These are phyloP conservation scores for Dactylellina leptospora DNA, from an alignment of 2,329 filamentous ascomycete genomes.

Conservation along the genomic window DNA sequence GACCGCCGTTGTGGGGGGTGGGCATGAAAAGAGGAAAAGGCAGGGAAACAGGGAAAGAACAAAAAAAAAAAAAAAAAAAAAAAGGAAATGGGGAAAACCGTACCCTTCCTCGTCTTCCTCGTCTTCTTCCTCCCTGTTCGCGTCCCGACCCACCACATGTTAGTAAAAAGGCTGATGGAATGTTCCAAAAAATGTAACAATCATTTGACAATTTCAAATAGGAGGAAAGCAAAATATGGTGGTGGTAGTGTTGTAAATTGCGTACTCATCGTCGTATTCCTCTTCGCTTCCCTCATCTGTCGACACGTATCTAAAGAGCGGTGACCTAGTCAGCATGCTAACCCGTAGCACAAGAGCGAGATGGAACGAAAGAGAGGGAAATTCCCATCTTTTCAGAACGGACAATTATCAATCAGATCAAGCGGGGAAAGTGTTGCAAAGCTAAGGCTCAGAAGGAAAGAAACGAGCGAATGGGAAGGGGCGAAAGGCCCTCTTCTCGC, in stretches of 20 bases:
- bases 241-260: background rate
- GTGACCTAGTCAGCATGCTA: no score
- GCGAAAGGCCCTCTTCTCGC: constrained; percentile 39
- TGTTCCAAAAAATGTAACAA: background rate
- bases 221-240: constrained; percentile 3
- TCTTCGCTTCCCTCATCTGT: constrained; percentile 35
- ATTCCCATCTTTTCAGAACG: constrained; percentile 21
- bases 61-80: constrained; percentile 15
- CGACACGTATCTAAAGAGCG: constrained; percentile 28
- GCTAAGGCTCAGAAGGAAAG: background rate
- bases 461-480: constrained; percentile 40
- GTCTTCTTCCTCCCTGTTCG: constrained; percentile 43
- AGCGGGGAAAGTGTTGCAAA: constrained; percentile 9
- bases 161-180: no score
- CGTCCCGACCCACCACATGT: constrained; percentile 19
- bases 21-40: background rate
- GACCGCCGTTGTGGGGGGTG: background rate
- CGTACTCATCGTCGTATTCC: constrained; percentile 48
- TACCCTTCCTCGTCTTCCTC: constrained; percentile 49
- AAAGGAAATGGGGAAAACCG: background rate
- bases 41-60: constrained; percentile 4
- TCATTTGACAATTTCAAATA: background rate
- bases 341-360: background rate
- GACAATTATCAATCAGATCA: constrained; percentile 9
- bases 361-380: background rate